Evolutionary conservation across 1,139 yeast genomes (phyloP).

Genomic region (Candida pseudoviswanathii): DNA sequence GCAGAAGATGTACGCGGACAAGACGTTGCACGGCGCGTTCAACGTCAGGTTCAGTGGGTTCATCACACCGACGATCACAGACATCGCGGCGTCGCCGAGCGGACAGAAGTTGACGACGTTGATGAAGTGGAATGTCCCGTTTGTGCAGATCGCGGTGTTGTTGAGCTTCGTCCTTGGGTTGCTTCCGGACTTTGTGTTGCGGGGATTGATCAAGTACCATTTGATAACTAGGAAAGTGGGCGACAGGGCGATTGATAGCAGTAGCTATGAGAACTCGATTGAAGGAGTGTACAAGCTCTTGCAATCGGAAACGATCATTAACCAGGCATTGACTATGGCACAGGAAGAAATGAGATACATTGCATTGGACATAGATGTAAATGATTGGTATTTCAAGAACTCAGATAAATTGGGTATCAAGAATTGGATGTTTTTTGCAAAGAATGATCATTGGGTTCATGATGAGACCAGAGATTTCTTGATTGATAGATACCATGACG

Average conservation of each 20-base stretch:
- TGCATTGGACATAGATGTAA: conserved; percentile 39
- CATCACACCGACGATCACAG: conserved; percentile 64
- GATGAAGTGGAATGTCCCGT: conserved; percentile 31
- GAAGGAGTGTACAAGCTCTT: conserved; percentile 47
- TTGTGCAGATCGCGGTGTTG: conserved; percentile 27
- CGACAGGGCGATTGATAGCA: neutral
- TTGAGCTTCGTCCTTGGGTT: conserved; percentile 21
- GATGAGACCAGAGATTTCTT: conserved; percentile 48
- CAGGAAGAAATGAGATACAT: conserved; percentile 57
- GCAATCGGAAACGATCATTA: conserved; percentile 41
- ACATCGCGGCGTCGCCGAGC: conserved; percentile 53
- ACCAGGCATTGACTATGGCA: conserved; percentile 58
- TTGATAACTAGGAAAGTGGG: conserved; percentile 3
- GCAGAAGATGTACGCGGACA: conserved; percentile 23
- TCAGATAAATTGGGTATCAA: conserved; percentile 14
- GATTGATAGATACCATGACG: conserved; percentile 36
- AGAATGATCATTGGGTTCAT: conserved; percentile 63
- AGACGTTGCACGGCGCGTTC: conserved; percentile 20
- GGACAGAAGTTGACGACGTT: conserved; percentile 44
- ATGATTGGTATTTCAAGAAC: conserved; percentile 51
- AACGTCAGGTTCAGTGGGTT: conserved; percentile 51
- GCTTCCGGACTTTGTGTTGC: conserved; percentile 19
- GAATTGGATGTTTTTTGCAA: conserved; percentile 61
- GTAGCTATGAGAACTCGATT: conserved; percentile 39
- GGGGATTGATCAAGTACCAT: conserved; percentile 8